phyloP scores from a whole-genome alignment of 768 basidiomycete species.

The Lactifluus piperatus region DNA sequence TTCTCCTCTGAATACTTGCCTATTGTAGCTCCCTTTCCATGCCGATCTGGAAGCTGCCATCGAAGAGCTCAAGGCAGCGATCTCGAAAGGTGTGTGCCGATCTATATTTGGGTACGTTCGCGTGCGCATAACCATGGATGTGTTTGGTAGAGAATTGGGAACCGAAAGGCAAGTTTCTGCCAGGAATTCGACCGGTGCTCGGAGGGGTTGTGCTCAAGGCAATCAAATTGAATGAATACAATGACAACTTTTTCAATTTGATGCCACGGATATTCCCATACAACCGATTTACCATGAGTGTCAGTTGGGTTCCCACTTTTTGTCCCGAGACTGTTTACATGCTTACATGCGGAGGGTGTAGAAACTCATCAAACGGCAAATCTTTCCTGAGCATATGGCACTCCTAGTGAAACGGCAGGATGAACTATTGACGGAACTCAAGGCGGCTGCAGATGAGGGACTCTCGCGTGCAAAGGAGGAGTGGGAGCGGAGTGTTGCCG shows the following conservation, averaged over 20 bases:
- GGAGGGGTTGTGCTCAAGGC: constrained; percentile 67
- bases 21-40: constrained; percentile 53
- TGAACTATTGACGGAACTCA: too few species aligned
- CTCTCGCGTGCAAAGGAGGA: too few species aligned
- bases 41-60: constrained; percentile 56
- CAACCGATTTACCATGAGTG: constrained; percentile 91
- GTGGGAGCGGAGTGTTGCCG: too few species aligned
- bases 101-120: neutral
- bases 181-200: constrained; percentile 62
- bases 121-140: neutral
- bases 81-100: constrained; percentile 42
- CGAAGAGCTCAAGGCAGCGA: constrained; percentile 48
- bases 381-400: constrained; percentile 64
- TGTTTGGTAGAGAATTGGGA: constrained; percentile 56
- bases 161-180: constrained; percentile 86
- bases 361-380: constrained; percentile 92
- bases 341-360: constrained; percentile 26
- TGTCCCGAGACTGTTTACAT: neutral
- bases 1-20: too few species aligned
- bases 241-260: constrained; percentile 83
- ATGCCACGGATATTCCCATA: constrained; percentile 89
- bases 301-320: constrained; percentile 33
- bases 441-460: too few species aligned
- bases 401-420: too few species aligned
- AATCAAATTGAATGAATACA: constrained; percentile 78